Percentiles rank a stretch among this genome's conserved stretches.
Evolutionary conservation across 1,284 basidiomycete species (phyloP).

Genomic region (Leccinum colubrinum): DNA sequence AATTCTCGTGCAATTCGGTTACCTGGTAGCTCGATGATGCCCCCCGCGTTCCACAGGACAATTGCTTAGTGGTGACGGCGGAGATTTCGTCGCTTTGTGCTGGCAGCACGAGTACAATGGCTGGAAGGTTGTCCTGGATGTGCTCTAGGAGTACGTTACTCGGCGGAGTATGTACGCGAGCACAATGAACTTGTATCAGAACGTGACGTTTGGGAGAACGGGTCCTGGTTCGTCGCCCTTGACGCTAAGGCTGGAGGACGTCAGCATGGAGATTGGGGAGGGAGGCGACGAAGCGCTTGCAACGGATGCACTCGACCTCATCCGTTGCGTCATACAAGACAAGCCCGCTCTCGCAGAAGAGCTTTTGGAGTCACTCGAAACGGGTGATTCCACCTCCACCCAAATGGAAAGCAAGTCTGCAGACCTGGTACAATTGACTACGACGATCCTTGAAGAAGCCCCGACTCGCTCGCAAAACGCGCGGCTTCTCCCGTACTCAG

Average conservation of each 20-base stretch:
- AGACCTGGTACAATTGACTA: slow-evolving; percentile 77
- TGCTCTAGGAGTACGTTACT: slow-evolving; percentile 72
- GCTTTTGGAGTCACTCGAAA: slow-evolving; percentile 69
- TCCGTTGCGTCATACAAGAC: slow-evolving; percentile 72
- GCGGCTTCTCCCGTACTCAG: slow-evolving; percentile 50
- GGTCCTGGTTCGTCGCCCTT: slow-evolving; percentile 39
- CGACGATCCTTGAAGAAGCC: slow-evolving; percentile 82
- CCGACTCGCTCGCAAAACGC: slow-evolving; percentile 52
- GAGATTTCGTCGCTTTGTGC: slow-evolving; percentile 68
- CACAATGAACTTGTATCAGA: slow-evolving; percentile 44
- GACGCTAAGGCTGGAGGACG: slow-evolving; percentile 58
- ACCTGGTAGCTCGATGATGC: slow-evolving; percentile 72
- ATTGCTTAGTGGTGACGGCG: slow-evolving; percentile 68
- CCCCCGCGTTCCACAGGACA: slow-evolving; percentile 65
- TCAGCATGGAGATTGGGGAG: slow-evolving; percentile 63
- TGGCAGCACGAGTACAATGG: slow-evolving; percentile 83
- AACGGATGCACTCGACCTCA: slow-evolving; percentile 74
- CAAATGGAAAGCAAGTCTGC: slow-evolving; percentile 23
- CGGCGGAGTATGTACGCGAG: slow-evolving; percentile 45
- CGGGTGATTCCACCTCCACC: slow-evolving; percentile 7
- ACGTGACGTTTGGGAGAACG: slow-evolving; percentile 49
- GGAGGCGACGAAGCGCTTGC: slow-evolving; percentile 60
- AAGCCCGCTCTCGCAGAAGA: slow-evolving; percentile 62
- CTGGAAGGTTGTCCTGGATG: slow-evolving; percentile 79
- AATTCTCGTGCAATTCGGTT: slow-evolving; percentile 68